Evolutionary conservation across 2,329 filamentous ascomycete species (phyloP).

Genomic region (Paramyrothecium sp.): DNA sequence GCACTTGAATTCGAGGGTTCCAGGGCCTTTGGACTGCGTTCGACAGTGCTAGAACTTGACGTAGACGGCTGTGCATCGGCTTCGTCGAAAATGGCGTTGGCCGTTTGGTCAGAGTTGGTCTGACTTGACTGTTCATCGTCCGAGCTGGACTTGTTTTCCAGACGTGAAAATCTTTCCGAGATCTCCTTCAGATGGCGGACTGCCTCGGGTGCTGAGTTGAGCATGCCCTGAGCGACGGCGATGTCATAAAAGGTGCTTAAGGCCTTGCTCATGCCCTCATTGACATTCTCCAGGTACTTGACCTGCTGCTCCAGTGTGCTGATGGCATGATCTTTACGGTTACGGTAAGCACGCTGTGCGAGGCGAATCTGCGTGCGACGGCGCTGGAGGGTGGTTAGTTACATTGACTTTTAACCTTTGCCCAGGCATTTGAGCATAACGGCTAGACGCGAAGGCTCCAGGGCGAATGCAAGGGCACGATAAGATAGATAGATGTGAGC

Average conservation of each 20-base stretch:
- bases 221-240: constrained; percentile 54
- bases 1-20: neutral
- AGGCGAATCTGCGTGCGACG: constrained; percentile 84
- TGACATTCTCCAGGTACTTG: constrained; percentile 63
- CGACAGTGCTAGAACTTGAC: neutral
- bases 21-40: neutral
- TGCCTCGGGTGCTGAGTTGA: constrained; percentile 56
- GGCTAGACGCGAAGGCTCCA: no score
- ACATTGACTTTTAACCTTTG: neutral
- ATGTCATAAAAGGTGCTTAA: constrained; percentile 68
- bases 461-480: neutral
- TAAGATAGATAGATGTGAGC: constrained; percentile 30
- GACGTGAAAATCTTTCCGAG: constrained; percentile 55
- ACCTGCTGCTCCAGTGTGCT: constrained; percentile 70
- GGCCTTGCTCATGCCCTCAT: constrained; percentile 71
- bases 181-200: constrained; percentile 55
- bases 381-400: constrained; percentile 47
- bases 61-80: neutral
- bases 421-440: no score
- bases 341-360: constrained; percentile 81
- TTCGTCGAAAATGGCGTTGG: constrained; percentile 2
- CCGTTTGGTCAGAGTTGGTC: constrained; percentile 10
- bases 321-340: constrained; percentile 82
- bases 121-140: constrained; percentile 10
- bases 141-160: constrained; percentile 47